A percentile compares a stretch with the other conserved stretches of the same genome.
phyloP scores from a whole-genome alignment of 2,329 filamentous ascomycete genomes.

The Diaporthe ampelina region DNA sequence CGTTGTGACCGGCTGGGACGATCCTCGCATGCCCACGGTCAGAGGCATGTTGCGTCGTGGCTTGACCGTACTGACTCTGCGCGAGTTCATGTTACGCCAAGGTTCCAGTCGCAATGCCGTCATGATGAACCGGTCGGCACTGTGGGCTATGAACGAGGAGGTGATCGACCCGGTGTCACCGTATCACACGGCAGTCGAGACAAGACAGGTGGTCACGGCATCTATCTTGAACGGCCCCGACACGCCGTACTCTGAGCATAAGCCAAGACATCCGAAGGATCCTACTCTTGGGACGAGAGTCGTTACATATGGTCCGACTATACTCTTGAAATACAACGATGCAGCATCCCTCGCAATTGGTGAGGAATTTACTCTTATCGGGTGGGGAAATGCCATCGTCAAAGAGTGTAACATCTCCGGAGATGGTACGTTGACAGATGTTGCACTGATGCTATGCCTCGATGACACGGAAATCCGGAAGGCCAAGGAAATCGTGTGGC shows the following conservation, averaged over 20 bases:
- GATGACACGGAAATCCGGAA: slow-evolving; percentile 95
- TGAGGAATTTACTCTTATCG: slow-evolving; percentile 96
- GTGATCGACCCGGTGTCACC: slow-evolving; percentile 83
- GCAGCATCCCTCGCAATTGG: slow-evolving; percentile 83
- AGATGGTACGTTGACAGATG: slow-evolving; percentile 71
- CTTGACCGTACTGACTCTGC: slow-evolving; percentile 82
- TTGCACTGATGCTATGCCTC: slow-evolving; percentile 88
- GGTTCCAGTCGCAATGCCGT: slow-evolving; percentile 87
- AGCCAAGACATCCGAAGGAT: slow-evolving; percentile 92
- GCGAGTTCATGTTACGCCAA: slow-evolving; percentile 88
- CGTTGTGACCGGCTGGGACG: slow-evolving; percentile 86
- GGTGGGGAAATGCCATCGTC: slow-evolving; percentile 92
- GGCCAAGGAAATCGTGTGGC: slow-evolving; percentile 96
- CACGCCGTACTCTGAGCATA: slow-evolving; percentile 76
- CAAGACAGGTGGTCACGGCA: slow-evolving; percentile 79
- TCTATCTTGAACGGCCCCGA: slow-evolving; percentile 76
- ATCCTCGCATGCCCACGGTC: slow-evolving; percentile 88
- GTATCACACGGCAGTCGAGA: slow-evolving; percentile 79
- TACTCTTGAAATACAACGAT: slow-evolving; percentile 90
- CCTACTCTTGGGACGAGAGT: slow-evolving; percentile 86
- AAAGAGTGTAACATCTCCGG: slow-evolving; percentile 68
- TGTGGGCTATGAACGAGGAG: slow-evolving; percentile 84
- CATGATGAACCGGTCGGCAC: slow-evolving; percentile 84
- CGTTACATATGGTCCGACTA: slow-evolving; percentile 80
- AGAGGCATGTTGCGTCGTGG: slow-evolving; percentile 83